Conservation (phyloP, 352 stramenopile genomes). For the Globisporangium yorkense region DNA sequence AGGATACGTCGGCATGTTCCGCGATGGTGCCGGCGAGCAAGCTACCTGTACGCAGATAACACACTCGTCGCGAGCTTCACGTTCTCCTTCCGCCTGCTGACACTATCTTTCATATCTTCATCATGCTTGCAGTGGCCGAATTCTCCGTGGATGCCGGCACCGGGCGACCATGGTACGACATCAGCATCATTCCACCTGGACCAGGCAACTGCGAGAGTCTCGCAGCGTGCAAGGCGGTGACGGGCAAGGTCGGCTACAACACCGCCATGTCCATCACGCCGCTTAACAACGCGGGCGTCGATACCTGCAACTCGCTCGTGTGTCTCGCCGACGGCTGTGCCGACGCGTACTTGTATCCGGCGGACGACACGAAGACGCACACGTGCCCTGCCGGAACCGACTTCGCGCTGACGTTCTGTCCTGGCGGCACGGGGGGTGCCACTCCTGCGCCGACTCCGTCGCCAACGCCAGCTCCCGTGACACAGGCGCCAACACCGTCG, state of each 20-base stretch:
- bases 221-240: slow-evolving; percentile 47
- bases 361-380: slow-evolving; percentile 72
- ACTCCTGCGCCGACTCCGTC: slow-evolving; percentile 18
- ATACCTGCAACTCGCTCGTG: slow-evolving; percentile 35
- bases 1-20: too few species aligned
- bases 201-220: slow-evolving; percentile 41
- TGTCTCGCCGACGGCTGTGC: slow-evolving; percentile 48
- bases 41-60: too few species aligned
- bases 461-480: neutral
- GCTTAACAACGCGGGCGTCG: slow-evolving; percentile 16
- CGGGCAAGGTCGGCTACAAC: slow-evolving; percentile 57
- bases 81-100: too few species aligned
- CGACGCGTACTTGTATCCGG: slow-evolving; percentile 62
- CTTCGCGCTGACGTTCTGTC: slow-evolving; percentile 56
- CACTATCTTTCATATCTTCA: too few species aligned
- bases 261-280: slow-evolving; percentile 55
- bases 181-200: slow-evolving; percentile 70
- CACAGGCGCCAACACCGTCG: slow-evolving; percentile 6
- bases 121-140: too few species aligned
- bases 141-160: too few species aligned
- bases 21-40: too few species aligned
- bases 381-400: slow-evolving; percentile 37
- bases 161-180: slow-evolving; percentile 41
- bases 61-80: too few species aligned
- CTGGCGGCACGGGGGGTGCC: slow-evolving; percentile 28